Base-by-base conservation (phyloP, 2,329 filamentous ascomycete species). In the Penicillium digitatum region DNA sequence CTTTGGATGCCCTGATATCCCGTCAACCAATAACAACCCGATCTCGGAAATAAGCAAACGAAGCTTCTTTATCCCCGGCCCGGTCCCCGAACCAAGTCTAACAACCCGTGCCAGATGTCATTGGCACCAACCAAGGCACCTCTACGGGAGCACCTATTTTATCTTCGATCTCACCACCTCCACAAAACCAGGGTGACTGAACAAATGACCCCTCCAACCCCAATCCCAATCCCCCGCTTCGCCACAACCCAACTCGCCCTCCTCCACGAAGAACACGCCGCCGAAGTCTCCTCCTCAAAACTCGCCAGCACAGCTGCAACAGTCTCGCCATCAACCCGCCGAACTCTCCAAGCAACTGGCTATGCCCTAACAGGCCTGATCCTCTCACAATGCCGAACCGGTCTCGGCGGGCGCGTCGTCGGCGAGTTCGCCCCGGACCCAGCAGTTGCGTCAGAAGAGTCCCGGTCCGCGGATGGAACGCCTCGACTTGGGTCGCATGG, bases 401-500 rank as follows among this genome's bases (percentile, higher is more conserved):
- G 94, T 0, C 79, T 96, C 35, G 94, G 92, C 16, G 94, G 94
- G n/a, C 89, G 90, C 61, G 90, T 89, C 0, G 87, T 99, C 1
- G 77, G 96, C 3, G 92, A 96, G 71, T 84, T 99, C 6, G 78
- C 76, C 1, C 72, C 76, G 1, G 93, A 96, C 66, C 75, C 83
- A n/a, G 88, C 90, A 0, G 82, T 87, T 2, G 79, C 82, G 4
- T 72, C 74, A 11, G 57, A 63, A 5, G 73, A 81, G 52, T 62
- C 80, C 14, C 58, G 56, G 2, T 49, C 52, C 2, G 60, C 68
- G 0, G 78, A 81, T 49, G 73, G 20, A 69, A 77, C 57, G 66
- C 59, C 62, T 74, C 40, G 68, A 22, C 59, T 79, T n/a, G 74
- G 71, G 0, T 69, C 75, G 29, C 76, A 79, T 72, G 77, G 76